These are phyloP conservation scores for Umbilicus rupestris DNA, from an alignment of 164 flowering plant species.

Conservation along the genomic window DNA sequence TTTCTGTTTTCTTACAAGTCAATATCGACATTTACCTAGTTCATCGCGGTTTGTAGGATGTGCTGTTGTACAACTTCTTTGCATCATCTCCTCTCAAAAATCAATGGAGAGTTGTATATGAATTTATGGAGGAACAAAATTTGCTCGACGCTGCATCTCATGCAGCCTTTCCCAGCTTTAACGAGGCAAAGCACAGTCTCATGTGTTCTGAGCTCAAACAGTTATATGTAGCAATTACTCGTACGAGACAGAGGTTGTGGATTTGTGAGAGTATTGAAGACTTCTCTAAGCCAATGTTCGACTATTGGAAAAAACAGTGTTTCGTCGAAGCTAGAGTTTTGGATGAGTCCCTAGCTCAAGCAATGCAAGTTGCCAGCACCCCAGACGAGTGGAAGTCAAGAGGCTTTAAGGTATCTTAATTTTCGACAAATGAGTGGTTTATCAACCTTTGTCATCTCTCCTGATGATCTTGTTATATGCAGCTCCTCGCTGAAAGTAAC, in stretches of 20 bases:
- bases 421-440: background rate
- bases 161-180: constrained; percentile 35
- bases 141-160: constrained; percentile 24
- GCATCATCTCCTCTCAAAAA: constrained; percentile 43
- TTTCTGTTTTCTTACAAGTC: background rate
- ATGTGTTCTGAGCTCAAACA: constrained; percentile 28
- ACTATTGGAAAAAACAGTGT: constrained; percentile 53
- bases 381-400: constrained; percentile 58
- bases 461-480: constrained; percentile 14
- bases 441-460: background rate
- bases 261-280: constrained; percentile 53
- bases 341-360: constrained; percentile 48
- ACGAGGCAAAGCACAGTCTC: constrained; percentile 21
- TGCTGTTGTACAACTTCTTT: constrained; percentile 61
- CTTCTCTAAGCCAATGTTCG: constrained; percentile 50
- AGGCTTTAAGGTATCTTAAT: constrained; percentile 47
- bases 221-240: constrained; percentile 82
- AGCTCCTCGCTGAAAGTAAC: constrained; percentile 53
- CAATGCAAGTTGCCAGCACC: constrained; percentile 57
- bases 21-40: background rate
- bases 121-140: constrained; percentile 34
- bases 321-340: constrained; percentile 43
- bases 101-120: constrained; percentile 21
- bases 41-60: constrained; percentile 17
- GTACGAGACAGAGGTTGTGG: constrained; percentile 79